phyloP scores from a whole-genome alignment of 495 filamentous ascomycete species.

The Achaetomiella virescens region DNA sequence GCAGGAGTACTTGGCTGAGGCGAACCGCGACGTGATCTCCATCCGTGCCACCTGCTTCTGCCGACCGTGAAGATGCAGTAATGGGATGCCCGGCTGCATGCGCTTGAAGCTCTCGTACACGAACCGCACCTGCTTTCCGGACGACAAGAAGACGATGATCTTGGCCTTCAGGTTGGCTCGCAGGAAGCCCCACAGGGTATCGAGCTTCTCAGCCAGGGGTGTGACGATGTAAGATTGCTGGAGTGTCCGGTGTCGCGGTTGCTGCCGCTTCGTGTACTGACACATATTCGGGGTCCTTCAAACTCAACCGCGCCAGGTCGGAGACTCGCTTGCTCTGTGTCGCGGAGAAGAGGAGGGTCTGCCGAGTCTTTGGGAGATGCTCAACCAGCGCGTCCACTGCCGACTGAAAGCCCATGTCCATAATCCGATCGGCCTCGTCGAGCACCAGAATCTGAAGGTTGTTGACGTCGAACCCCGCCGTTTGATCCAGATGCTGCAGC shows the following conservation, averaged over 20 bases:
- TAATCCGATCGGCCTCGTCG: constrained; percentile 92
- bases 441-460: constrained; percentile 90
- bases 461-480: constrained; percentile 79
- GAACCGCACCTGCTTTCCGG: constrained; percentile 93
- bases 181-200: constrained; percentile 89
- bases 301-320: constrained; percentile 79
- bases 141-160: constrained; percentile 89
- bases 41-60: constrained; percentile 86
- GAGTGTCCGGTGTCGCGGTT: constrained; percentile 75
- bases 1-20: constrained; percentile 69
- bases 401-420: constrained; percentile 95
- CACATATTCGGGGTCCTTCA: constrained; percentile 90
- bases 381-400: constrained; percentile 91
- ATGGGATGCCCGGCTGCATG: constrained; percentile 87
- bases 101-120: constrained; percentile 89
- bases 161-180: constrained; percentile 82
- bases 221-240: constrained; percentile 88
- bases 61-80: constrained; percentile 91
- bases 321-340: constrained; percentile 93
- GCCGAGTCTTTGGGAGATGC: constrained; percentile 77
- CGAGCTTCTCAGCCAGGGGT: constrained; percentile 77
- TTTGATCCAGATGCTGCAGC: constrained; percentile 94
- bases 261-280: constrained; percentile 80
- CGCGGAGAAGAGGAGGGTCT: constrained; percentile 92
- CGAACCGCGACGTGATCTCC: constrained; percentile 79